Percentiles rank a stretch among this genome's conserved stretches.
Evolutionary conservation across 2,329 filamentous ascomycete species (phyloP).

Genomic region (Thermomyces lanuginosus): DNA sequence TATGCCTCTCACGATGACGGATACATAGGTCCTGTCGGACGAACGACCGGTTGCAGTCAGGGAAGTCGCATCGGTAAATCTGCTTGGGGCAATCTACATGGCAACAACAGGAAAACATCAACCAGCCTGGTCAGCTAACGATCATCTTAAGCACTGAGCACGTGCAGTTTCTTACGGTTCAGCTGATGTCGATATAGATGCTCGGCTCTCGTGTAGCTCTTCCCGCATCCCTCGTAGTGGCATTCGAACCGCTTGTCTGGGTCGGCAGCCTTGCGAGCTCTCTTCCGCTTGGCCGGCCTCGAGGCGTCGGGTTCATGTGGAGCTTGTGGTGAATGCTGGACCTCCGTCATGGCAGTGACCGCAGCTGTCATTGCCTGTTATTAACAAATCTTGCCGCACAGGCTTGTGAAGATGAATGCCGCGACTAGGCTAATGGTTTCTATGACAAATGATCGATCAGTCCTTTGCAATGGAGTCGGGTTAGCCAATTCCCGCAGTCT

Average conservation of each 20-base stretch:
- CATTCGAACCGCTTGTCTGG: slow-evolving; percentile 53
- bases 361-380: slow-evolving; percentile 11
- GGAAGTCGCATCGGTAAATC: slow-evolving; percentile 85
- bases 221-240: slow-evolving; percentile 71
- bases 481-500: too few relatives aligned
- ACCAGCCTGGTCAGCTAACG: slow-evolving; percentile 3
- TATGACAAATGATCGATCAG: too few relatives aligned
- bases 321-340: slow-evolving; percentile 7
- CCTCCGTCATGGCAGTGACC: slow-evolving; percentile 10
- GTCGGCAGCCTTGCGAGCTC: slow-evolving; percentile 29
- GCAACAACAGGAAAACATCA: too few relatives aligned
- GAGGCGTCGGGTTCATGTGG: slow-evolving; percentile 8
- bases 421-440: too few relatives aligned
- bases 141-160: background rate
- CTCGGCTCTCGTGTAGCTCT: slow-evolving; percentile 90
- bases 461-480: too few relatives aligned
- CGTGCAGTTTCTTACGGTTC: slow-evolving; percentile 53
- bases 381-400: too few relatives aligned
- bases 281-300: slow-evolving; percentile 25
- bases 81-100: slow-evolving; percentile 70
- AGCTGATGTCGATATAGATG: slow-evolving; percentile 93
- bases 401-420: too few relatives aligned
- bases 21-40: slow-evolving; percentile 86
- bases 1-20: slow-evolving; percentile 66
- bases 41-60: slow-evolving; percentile 77